Evolutionary conservation across 176 grass and related monocot genomes (phyloP).

Genomic region (Aegilops bicornis): DNA sequence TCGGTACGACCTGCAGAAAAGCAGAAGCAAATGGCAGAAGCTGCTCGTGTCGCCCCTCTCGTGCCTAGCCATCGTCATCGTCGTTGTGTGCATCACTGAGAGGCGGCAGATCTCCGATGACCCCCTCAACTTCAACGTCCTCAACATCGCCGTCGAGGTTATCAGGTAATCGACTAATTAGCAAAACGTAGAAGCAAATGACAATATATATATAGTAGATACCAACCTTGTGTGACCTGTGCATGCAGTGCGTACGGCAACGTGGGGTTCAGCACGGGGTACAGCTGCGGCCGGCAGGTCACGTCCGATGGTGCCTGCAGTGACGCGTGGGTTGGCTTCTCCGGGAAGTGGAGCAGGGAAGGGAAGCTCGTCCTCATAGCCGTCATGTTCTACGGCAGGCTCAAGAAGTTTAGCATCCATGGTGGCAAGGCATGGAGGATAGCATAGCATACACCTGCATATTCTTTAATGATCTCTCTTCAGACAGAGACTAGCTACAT

Average conservation of each 20-base stretch:
- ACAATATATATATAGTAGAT: too few species aligned
- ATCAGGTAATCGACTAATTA: too few species aligned
- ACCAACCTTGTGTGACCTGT: too few species aligned
- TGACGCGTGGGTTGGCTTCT: slow-evolving; percentile 58
- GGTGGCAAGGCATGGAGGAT: slow-evolving; percentile 66
- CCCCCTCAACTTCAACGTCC: too few species aligned
- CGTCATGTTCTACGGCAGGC: slow-evolving; percentile 81
- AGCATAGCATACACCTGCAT: neutral
- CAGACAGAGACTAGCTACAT: too few species aligned
- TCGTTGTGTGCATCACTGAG: too few species aligned
- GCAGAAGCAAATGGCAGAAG: neutral
- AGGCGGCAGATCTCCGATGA: too few species aligned
- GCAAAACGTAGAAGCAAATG: too few species aligned
- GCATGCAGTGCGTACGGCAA: slow-evolving; percentile 71
- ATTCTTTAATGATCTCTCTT: neutral
- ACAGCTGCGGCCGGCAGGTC: slow-evolving; percentile 71
- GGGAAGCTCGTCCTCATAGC: slow-evolving; percentile 73
- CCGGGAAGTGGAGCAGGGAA: slow-evolving; percentile 60
- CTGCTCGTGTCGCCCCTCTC: too few species aligned
- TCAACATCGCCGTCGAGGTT: too few species aligned
- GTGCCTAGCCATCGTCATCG: too few species aligned
- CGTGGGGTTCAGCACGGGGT: slow-evolving; percentile 79
- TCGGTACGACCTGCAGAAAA: neutral
- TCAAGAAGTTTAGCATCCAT: slow-evolving; percentile 66
- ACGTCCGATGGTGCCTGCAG: slow-evolving; percentile 39